Base-by-base conservation (phyloP, 176 grass and related monocot species). In the Neostapfia colusana region DNA sequence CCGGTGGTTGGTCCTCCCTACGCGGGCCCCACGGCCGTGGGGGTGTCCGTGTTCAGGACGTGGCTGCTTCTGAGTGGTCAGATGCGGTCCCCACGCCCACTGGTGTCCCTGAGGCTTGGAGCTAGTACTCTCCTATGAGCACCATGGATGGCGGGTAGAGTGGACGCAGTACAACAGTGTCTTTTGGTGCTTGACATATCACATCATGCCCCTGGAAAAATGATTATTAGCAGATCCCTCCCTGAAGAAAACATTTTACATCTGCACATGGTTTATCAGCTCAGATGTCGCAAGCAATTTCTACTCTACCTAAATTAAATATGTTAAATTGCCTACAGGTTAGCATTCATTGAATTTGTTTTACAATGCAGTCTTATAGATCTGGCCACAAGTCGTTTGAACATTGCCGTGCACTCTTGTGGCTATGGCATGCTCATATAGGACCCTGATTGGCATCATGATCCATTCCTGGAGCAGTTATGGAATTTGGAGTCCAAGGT, bases 81-180 rank as follows among this genome's bases (percentile, higher is more conserved):
- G n/a, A n/a, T n/a, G n/a, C n/a, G n/a, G n/a, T n/a, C n/a, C n/a
- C n/a, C n/a, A n/a, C n/a, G n/a, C n/a, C n/a, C n/a, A n/a, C n/a
- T n/a, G n/a, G n/a, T n/a, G n/a, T n/a, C n/a, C n/a, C n/a, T n/a
- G n/a, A n/a, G n/a, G n/a, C n/a, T n/a, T n/a, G n/a, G n/a, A n/a
- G n/a, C n/a, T n/a, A n/a, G n/a, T n/a, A n/a, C n/a, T n/a, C n/a
- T n/a, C n/a, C n/a, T n/a, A n/a, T n/a, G n/a, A n/a, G n/a, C n/a
- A n/a, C n/a, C n/a, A n/a, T n/a, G n/a, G n/a, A n/a, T n/a, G n/a
- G n/a, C n/a, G n/a, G n/a, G n/a, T n/a, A n/a, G n/a, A n/a, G n/a
- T n/a, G n/a, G n/a, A n/a, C n/a, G n/a, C n/a, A n/a, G 85, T 82
- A 76, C 74, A 78, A 3, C 51, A 0, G 12, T 65, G 74, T 62